Evolutionary conservation across 352 stramenopile genomes (phyloP), one percentile per base, ranked within the genome.

Genomic region (Phytopythium boreale): DNA sequence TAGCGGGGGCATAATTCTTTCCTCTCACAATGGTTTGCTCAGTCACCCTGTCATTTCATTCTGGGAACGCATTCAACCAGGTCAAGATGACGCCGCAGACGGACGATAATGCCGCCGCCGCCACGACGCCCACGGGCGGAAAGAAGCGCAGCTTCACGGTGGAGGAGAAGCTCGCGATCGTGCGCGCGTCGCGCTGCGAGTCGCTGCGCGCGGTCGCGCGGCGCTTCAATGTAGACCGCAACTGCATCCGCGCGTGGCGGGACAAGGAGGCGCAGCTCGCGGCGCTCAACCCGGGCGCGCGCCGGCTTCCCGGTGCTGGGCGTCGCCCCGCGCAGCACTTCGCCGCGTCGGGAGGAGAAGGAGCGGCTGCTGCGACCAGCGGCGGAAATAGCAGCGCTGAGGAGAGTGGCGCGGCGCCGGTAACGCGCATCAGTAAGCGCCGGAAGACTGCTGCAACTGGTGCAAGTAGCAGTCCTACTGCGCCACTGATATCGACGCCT

Each of bases 121-220:
- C 34, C 14, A 10, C 34, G 29, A 20, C 52, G 52, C 52, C 53
- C 37, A 34, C 56, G 24, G 39, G 61, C 63, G 74, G 82, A 55
- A 88, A 88, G 76, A 90, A 90, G 69, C 82, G 82, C 62, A 89
- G 82, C 77, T 91, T 87, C 63, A 89, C 82, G 4, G 82, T 88
- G 26, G 75, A 87, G 53, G 79, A 91, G 70, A 89, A 89, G 67
- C 75, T 89, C 44, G 71, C 70, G 58, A 83, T 87, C 58, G 80
- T 91, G 46, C 75, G 79, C 52, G 80, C 77, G 1, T 72, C 75
- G 34, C 85, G 85, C 60, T 70, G 56, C 57, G 70, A 81, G 59
- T 89, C 80, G 44, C 67, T 91, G 39, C 77, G 77, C 17, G 73
- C 78, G 0, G 79, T 84, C 19, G 80, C 82, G 39, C 75, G 74